Percentiles rank a stretch among this genome's conserved stretches.
These are phyloP conservation scores for Saturnispora hagleri DNA, from an alignment of 805 yeast genomes.

Conservation along the genomic window DNA sequence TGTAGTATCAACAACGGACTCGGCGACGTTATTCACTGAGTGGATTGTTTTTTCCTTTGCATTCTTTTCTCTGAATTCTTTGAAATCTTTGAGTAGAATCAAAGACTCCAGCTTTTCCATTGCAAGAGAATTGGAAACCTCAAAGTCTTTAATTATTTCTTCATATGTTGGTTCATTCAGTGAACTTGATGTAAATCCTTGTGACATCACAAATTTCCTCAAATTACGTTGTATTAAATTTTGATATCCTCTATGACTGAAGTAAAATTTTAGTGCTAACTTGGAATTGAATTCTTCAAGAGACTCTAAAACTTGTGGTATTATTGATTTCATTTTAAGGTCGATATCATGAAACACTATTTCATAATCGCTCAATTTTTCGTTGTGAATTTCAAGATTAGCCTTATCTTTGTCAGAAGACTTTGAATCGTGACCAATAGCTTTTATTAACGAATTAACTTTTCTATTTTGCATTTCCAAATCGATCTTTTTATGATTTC, in stretches of 20 bases:
- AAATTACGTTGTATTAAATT: conserved; percentile 26
- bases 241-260: conserved; percentile 30
- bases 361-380: conserved; percentile 25
- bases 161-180: conserved; percentile 20
- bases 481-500: conserved; percentile 36
- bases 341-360: conserved; percentile 30
- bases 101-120: conserved; percentile 33
- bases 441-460: conserved; percentile 30
- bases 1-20: conserved; percentile 23
- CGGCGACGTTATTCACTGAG: conserved; percentile 19
- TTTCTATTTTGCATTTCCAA: conserved; percentile 31
- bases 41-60: conserved; percentile 26
- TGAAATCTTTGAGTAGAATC: conserved; percentile 30
- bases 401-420: conserved; percentile 30
- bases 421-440: conserved; percentile 2
- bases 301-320: conserved; percentile 39
- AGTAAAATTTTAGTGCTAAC: conserved; percentile 31
- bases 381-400: conserved; percentile 27
- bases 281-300: conserved; percentile 42
- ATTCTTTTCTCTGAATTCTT: conserved; percentile 29
- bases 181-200: conserved; percentile 4
- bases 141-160: conserved; percentile 33
- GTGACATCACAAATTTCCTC: conserved; percentile 18
- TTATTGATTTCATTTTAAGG: conserved; percentile 30
- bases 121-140: conserved; percentile 26